Conservation (phyloP, 768 basidiomycete genomes). For the Dioszegia crocea region DNA sequence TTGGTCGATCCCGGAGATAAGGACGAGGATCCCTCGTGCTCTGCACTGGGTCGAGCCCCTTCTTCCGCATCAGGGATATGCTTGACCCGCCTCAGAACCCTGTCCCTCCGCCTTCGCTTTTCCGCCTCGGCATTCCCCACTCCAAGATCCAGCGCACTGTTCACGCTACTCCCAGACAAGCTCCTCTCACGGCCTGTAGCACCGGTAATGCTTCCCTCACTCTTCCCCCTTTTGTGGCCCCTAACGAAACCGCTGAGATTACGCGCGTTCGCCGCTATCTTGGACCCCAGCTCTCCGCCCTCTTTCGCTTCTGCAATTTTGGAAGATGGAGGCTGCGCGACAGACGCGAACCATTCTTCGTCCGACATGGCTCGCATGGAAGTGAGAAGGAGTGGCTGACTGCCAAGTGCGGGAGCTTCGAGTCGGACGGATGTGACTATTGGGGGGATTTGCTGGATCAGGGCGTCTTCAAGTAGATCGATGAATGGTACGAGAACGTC, state of each 20-base stretch:
- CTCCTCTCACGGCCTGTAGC: not conserved
- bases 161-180: not conserved
- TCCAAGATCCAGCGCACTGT: not conserved
- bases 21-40: no score
- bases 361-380: slow-evolving; percentile 46
- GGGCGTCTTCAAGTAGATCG: slow-evolving; percentile 50
- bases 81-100: not conserved
- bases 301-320: not conserved
- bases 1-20: not conserved
- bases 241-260: not conserved
- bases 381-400: slow-evolving; percentile 42
- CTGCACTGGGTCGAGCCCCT: no score
- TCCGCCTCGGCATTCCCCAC: slow-evolving; percentile 2
- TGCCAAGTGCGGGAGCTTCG: slow-evolving; percentile 41
- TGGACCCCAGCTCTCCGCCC: not conserved
- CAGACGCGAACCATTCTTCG: slow-evolving; percentile 45
- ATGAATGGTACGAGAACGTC: slow-evolving; percentile 49
- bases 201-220: not conserved
- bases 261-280: not conserved
- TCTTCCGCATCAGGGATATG: not conserved
- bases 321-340: slow-evolving; percentile 8
- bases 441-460: slow-evolving; percentile 46
- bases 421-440: slow-evolving; percentile 47
- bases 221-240: not conserved
- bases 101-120: slow-evolving; percentile 14